Evolutionary conservation across 768 basidiomycete species (phyloP), one percentile per base, ranked within the genome.

Genomic region (Phaeolepiota aurea): DNA sequence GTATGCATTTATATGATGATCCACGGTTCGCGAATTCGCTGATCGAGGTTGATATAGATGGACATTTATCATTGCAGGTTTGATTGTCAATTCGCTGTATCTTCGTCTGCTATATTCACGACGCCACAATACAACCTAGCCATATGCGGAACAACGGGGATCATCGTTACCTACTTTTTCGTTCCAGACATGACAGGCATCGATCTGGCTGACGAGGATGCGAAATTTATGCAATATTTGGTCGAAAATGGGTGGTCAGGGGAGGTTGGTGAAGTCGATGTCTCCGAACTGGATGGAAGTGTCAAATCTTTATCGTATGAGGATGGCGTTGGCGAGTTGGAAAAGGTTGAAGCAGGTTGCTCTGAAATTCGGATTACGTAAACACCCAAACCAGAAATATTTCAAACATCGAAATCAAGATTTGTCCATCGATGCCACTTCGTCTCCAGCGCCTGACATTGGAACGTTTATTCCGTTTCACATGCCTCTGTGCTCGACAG

Each of bases 171-270:
- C 3, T 83, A 76, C 51, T 75, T 82, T 57, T 81, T 77, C 54
- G 70, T 82, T 2, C 77, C 79, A 20, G 77, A 81, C 50, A 75
- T 76, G 71, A 80, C 78, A 15, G 76, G 77, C 1, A 63, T 74
- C 2, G 82, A 85, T 53, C 68, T 85, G 7, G 74, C 71, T 2
- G 77, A 78, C 5, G 82, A 82, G 51, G 82, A 84, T 50, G 64
- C 58, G 14, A 72, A 68, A 40, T 84, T 83, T 54, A 64, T 76
- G 58, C 55, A 65, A 43, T 85, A 76, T 55, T 61, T 85, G 23
- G 57, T 63, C 3, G 74, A 68, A 2, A 75, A 82, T 50, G 82
- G 80, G 11, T 85, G 82, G 80, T 56, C 70, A 41, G 80, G 82
- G 11, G 61, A 68, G 37, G 66, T 83, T 19, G 82, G 82, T 5